Evolutionary conservation across 140 eudicot genomes (phyloP), one percentile per base, ranked within the genome.

Genomic region (Stevia rebaudiana): DNA sequence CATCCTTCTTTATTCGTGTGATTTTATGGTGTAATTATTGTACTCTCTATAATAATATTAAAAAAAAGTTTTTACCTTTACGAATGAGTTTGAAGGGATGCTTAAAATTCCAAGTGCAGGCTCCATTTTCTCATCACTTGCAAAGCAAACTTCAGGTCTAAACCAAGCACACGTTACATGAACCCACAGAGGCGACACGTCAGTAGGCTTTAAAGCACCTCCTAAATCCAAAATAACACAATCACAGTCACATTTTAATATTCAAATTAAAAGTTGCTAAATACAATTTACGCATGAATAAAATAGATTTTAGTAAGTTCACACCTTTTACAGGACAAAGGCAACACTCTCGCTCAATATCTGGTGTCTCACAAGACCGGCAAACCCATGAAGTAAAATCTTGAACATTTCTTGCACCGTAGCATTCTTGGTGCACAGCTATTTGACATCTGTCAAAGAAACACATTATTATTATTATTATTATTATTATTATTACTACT

Each of bases 311-410:
- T 4, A 52, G 44, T 31, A 67, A 55, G 41, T 74, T 42, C 78
- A 67, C 71, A 67, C 98, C 98, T 92, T 88, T 88, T 52, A 92
- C 96, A 61, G 98, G 98, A 76, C 98, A 92, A 65, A 92, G 96
- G 79, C 98, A 92, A 36, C 98, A 92, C 66, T 88, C 86, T 41
- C 98, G 81, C 69, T 85, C 92, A 62, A 92, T 78, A 30, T 92
- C 79, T 35, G 98, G 98, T 50, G 98, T 88, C 75, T 92, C 96
- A 59, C 98, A 92, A 46, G 94, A 82, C 65, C 89, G 76, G 72
- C 98, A 92, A 57, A 92, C 97, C 98, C 96, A 92, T n/a, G 98
- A 92, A 69, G 98, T 88, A 75, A 92, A 86, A 78, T 92, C 96
- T 22, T 73, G 80, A 70, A 88, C 86, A 56, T 85, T 78, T 71